These are phyloP conservation scores for Vigna reflexopilosa DNA, from an alignment of 306 rosid species.

Conservation along the genomic window DNA sequence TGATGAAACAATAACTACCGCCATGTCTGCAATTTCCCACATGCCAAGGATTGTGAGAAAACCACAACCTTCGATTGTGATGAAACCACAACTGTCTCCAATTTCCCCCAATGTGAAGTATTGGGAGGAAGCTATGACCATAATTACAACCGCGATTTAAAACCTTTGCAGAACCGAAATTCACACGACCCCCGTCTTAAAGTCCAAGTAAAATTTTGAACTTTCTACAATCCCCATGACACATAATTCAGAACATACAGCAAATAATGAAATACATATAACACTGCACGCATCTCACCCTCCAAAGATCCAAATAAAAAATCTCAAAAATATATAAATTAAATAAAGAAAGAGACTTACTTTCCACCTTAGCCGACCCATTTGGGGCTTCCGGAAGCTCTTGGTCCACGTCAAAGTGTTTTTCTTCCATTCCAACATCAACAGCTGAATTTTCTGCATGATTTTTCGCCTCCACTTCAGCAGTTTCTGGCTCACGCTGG, in stretches of 20 bases:
- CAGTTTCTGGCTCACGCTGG: constrained; percentile 39
- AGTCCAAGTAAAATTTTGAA: constrained; percentile 8
- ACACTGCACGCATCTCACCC: constrained; percentile 5
- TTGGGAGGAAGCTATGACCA: background rate
- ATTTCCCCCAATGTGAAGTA: background rate
- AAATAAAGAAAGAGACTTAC: constrained; percentile 47
- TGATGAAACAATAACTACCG: no score
- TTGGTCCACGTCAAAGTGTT: constrained; percentile 32
- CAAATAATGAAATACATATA: constrained; percentile 1
- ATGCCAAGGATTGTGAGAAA: no score
- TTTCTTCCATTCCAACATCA: constrained; percentile 48
- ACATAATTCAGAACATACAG: constrained; percentile 11
- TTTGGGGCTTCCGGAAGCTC: constrained; percentile 38
- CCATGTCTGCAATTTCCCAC: no score
- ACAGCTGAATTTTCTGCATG: constrained; percentile 45
- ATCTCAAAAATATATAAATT: background rate
- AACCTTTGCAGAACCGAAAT: background rate
- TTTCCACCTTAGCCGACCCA: constrained; percentile 49
- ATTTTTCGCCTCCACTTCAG: constrained; percentile 42
- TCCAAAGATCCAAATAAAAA: background rate
- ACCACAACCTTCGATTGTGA: no score
- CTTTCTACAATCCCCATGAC: constrained; percentile 10
- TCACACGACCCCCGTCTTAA: constrained; percentile 14
- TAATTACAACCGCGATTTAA: background rate
- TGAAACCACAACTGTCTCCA: background rate